Base-by-base conservation (phyloP, 2,329 filamentous ascomycete species). In the Thielaviopsis populi region DNA sequence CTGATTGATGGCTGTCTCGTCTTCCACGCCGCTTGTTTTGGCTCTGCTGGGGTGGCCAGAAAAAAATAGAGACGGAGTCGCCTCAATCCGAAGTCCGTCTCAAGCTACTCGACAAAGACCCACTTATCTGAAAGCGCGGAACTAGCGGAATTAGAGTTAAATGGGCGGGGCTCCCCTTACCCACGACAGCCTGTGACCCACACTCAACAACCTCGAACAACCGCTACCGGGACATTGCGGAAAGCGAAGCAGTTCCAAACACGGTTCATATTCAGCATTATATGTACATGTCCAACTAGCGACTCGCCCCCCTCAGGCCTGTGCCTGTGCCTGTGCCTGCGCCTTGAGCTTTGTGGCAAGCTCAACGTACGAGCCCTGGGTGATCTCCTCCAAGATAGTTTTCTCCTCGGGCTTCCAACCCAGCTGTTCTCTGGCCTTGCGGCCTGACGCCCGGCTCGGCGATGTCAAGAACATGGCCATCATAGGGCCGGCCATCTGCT, bases 381-480 rank as follows among this genome's bases (percentile, higher is more conserved):
- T 63, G 27, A 66, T 61, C 13, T 77, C 75, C 43, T 73, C 72
- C 48, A 78, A 40, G 46, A 77, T 68, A 0, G 71, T 70, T 42
- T 69, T 65, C 58, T 69, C 72, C 46, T 68, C 69, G 1, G 73
- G 70, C 65, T 71, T 62, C 75, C 75, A 78, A 4, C 72, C 75
- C 61, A 78, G 67, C 69, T 73, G 69, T 53, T 68, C 68, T 64
- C 64, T 70, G 3, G 75, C 75, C 70, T 76, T 77, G 22, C 63
- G 69, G 54, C 69, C 71, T 1, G 72, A 72, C 4, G 71, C 71
- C 4, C 72, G 69, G 65, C 74, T 75, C 65, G 73, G 70, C 2
- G 67, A 59, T 1, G 66, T 68, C 46, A 77, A 61, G 63, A 77
- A 74, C 27, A 33, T 63, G 0, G 73, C 70, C 11, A 76, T 62